phyloP scores from a whole-genome alignment of 495 filamentous ascomycete genomes.

The Penicillium canescens region DNA sequence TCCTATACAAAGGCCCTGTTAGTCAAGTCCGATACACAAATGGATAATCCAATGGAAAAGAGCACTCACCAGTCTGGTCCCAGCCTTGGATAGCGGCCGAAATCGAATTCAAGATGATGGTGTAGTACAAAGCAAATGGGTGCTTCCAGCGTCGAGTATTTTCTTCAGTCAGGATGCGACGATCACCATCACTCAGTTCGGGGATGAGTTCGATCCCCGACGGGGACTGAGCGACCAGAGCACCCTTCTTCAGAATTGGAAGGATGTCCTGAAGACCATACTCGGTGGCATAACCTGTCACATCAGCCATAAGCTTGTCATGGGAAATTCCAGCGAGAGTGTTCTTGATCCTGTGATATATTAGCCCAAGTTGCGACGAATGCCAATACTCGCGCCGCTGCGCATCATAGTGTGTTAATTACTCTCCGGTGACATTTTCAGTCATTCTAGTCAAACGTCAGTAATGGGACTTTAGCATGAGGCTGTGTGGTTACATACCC shows the following conservation, averaged over 20 bases:
- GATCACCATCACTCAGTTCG: conserved; percentile 56
- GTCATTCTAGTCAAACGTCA: conserved; percentile 14
- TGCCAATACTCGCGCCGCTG: background rate
- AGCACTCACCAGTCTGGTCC: conserved; percentile 57
- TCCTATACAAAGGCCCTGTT: conserved; percentile 27
- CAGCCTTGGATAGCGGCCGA: conserved; percentile 68
- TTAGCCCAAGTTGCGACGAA: background rate
- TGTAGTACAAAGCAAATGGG: conserved; percentile 61
- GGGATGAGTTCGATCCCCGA: conserved; percentile 51
- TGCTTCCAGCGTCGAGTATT: conserved; percentile 64
- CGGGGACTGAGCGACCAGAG: conserved; percentile 67
- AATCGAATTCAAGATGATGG: conserved; percentile 68
- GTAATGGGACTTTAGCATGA: background rate
- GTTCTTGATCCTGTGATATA: conserved; percentile 49
- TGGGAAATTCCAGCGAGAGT: conserved; percentile 58
- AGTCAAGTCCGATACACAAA: background rate
- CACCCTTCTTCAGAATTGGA: conserved; percentile 56
- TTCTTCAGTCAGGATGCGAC: conserved; percentile 54
- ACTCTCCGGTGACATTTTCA: conserved; percentile 20
- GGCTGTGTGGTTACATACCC: conserved; percentile 3
- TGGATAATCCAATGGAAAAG: background rate
- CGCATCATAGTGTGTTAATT: background rate
- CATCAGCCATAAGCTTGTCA: conserved; percentile 52
- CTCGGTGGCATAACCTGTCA: conserved; percentile 54
- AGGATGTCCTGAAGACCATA: conserved; percentile 52